Evolutionary conservation across 345 rosid species (phyloP).

Genomic region (Reutealis trisperma): DNA sequence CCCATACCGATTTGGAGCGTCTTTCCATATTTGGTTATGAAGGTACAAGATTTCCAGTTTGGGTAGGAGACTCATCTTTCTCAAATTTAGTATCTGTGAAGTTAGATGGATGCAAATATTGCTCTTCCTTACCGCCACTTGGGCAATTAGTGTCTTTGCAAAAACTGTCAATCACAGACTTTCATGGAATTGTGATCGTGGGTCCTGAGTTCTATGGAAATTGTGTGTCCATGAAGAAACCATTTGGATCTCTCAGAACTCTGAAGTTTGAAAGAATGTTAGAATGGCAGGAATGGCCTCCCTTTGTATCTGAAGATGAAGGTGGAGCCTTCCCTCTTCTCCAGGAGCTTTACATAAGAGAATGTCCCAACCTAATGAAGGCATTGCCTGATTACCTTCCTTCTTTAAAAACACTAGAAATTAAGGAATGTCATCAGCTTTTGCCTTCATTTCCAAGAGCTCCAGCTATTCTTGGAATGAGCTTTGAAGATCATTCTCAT

Average conservation of each 20-base stretch:
- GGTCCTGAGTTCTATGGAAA: slow-evolving; percentile 22
- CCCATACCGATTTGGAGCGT: background rate
- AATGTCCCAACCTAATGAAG: slow-evolving; percentile 15
- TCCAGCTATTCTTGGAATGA: background rate
- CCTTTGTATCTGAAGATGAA: background rate
- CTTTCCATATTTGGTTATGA: background rate
- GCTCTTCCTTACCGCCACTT: slow-evolving; percentile 10
- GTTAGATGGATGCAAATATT: background rate
- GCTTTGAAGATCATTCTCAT: slow-evolving; percentile 7
- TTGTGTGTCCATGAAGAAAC: background rate
- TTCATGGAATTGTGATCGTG: slow-evolving; percentile 2
- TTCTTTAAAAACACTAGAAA: slow-evolving; percentile 4
- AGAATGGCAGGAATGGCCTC: slow-evolving; percentile 4
- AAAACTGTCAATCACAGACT: background rate
- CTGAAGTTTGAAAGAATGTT: slow-evolving; percentile 17
- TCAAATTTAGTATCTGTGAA: background rate
- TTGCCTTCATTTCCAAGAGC: slow-evolving; percentile 13
- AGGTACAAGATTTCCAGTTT: slow-evolving; percentile 13
- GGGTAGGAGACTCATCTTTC: slow-evolving; percentile 20
- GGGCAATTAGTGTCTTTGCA: slow-evolving; percentile 16
- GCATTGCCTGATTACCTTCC: slow-evolving; percentile 22
- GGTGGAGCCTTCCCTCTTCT: slow-evolving; percentile 24
- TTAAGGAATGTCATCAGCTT: slow-evolving; percentile 14
- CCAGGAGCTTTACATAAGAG: slow-evolving; percentile 1
- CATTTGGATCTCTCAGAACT: slow-evolving; percentile 19